Base-by-base conservation (phyloP, 257 asterid genomes). In the Lithospermum erythrorhizon region DNA sequence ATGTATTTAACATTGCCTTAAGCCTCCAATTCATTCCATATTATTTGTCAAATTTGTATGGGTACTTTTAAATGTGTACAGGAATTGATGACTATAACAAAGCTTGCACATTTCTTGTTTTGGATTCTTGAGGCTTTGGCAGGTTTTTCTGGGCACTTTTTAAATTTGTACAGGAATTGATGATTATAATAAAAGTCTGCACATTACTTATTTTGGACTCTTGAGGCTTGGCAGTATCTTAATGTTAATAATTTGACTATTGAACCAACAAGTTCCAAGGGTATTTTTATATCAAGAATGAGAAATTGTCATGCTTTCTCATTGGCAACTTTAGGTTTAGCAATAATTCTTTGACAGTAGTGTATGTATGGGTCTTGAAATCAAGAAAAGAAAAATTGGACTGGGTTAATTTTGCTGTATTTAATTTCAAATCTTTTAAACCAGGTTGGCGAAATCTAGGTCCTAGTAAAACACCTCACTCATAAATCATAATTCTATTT, bases 211-310 rank as follows among this genome's bases (percentile, higher is more conserved):
- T 58, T 29, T 58, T 41, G 49, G 23, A 7, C 14, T 30, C 2
- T 58, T n/a, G 16, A 58, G 45, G 13, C 22, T 58, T 58, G 51
- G 45, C 62, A 3, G 62, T 27, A 58, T 41, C 17, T 30, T 29
- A 27, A 30, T 58, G 49, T 7, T 16, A 18, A 18, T 0, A 29
- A 24, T 58, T 27, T n/a, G 15, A 29, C 18, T n/a, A 59, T 18
- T 19, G 35, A 59, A 2, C 52, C 17, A 30, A 9, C 62, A 7
- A 21, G 52, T 59, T 32, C 62, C 62, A 59, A 19, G 9, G 62
- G 4, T 8, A 59, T 61, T 6, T 19, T 7, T 47, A 29, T 20
- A 22, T 22, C 21, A 23, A 20, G 16, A 41, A 27, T 21, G 49
- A 6, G 17, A 13, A 23, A 13, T 57, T 47, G 57, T 61, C 64